Base-by-base conservation (phyloP, 2,329 filamentous ascomycete genomes). In the Stachybotrys chlorohalonatus region DNA sequence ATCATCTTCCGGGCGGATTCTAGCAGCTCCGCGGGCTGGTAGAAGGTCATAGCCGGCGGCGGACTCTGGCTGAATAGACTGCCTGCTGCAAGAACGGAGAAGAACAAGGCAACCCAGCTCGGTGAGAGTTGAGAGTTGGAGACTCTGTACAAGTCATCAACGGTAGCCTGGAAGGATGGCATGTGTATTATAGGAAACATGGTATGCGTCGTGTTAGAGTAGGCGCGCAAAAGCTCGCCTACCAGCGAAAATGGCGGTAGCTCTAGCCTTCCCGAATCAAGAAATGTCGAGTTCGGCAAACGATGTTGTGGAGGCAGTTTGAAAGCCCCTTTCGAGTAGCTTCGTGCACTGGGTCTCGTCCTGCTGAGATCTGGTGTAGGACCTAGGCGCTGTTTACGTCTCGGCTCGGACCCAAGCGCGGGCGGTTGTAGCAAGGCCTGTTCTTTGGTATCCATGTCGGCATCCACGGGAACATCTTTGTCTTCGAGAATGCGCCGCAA, bases 161-260 rank as follows among this genome's bases (percentile, higher is more conserved):
- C 87, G 52, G 87, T 82, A 51, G 81, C 78, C 62, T 86, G 78
- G 63, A 97, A 95, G 0, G 82, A 87, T 2, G 90, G 89, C 88
- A 92, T 95, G 68, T 97, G 90, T 9, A 97, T 65, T 48, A 96
- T 84, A 0, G 94, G 94, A 61, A 92, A 86, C 68, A 89, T 86
- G 36, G 84, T 81, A 67, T 97, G 93, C 30, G 90, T 77, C 7
- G 86, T 87, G 46, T 80, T 77, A 62, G 89, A 87, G 69, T 95
- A 99, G 45, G 86, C 80, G 39, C 82, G 79, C 36, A 96, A 72
- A 2, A 96, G 76, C 60, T 82, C 82, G 58, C 95, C 90, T 31
- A 85, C 84, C 24, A 84, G 70, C 31, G 83, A 74, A 59, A 85
- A 86, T 1, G 86, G 76, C 0, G 93, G 94, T 53, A 96, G 71